Evolutionary conservation across 192 early-diverging fungal species (phyloP).

Genomic region (Podila verticillata): DNA sequence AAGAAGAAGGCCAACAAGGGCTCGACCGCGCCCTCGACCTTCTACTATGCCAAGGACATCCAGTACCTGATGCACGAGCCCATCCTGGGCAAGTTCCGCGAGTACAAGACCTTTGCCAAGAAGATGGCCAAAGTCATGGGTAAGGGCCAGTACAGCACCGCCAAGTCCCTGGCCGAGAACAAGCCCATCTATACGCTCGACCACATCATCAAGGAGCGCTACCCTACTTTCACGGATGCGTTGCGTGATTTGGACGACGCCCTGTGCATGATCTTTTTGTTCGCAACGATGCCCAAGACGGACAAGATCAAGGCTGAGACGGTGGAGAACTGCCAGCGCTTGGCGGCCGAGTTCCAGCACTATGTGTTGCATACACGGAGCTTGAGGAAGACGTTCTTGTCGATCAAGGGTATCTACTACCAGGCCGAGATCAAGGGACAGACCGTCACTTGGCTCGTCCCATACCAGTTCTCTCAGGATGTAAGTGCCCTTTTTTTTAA

Average conservation of each 20-base stretch:
- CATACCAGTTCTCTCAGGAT: slow-evolving; percentile 93
- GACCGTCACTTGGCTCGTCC: slow-evolving; percentile 94
- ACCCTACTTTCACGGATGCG: slow-evolving; percentile 94
- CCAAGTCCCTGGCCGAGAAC: slow-evolving; percentile 77
- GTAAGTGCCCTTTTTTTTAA: slow-evolving; percentile 49
- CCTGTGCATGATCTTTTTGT: slow-evolving; percentile 95
- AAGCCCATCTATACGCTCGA: slow-evolving; percentile 90
- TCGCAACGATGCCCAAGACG: slow-evolving; percentile 87
- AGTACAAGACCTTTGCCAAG: slow-evolving; percentile 88
- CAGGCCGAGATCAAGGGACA: slow-evolving; percentile 98
- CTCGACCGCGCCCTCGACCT: slow-evolving; percentile 84
- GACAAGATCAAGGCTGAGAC: slow-evolving; percentile 66
- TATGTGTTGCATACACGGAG: slow-evolving; percentile 83
- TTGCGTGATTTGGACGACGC: slow-evolving; percentile 97
- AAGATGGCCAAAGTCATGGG: slow-evolving; percentile 89
- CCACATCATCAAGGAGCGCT: slow-evolving; percentile 95
- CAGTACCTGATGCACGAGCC: slow-evolving; percentile 95
- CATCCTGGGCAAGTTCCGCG: slow-evolving; percentile 89
- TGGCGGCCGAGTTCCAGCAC: slow-evolving; percentile 94
- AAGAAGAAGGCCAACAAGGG: slow-evolving; percentile 94
- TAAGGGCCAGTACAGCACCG: slow-evolving; percentile 82
- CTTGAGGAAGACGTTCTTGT: slow-evolving; percentile 91
- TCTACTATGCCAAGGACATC: slow-evolving; percentile 97
- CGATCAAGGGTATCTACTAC: slow-evolving; percentile 99
- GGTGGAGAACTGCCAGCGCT: slow-evolving; percentile 79